Evolutionary conservation across 257 asterid species (phyloP).

Genomic region (Petrea volubilis): DNA sequence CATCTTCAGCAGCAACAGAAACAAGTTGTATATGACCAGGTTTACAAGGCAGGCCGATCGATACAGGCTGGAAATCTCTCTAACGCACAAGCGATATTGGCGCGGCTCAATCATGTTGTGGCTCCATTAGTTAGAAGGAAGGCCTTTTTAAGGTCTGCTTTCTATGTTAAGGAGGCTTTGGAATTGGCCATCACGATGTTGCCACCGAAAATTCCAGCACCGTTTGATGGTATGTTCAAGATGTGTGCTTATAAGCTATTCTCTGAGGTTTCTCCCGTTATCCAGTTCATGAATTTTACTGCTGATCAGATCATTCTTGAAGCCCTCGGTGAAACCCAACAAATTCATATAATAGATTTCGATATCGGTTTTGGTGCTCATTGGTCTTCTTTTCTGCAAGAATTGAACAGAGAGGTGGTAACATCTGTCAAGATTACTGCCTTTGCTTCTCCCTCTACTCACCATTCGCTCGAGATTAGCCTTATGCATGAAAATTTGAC

Average conservation of each 20-base stretch:
- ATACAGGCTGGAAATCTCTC: slow-evolving; percentile 48
- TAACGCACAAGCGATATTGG: slow-evolving; percentile 87
- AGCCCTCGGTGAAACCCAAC: slow-evolving; percentile 36
- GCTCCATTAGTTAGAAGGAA: slow-evolving; percentile 39
- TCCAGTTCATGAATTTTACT: slow-evolving; percentile 50
- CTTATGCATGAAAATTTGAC: slow-evolving; percentile 55
- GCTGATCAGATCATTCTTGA: slow-evolving; percentile 56
- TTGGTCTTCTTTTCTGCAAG: slow-evolving; percentile 69
- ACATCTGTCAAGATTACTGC: slow-evolving; percentile 48
- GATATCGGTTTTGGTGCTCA: slow-evolving; percentile 65
- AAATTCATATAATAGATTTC: slow-evolving; percentile 53
- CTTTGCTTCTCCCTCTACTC: slow-evolving; percentile 55
- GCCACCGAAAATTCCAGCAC: slow-evolving; percentile 31
- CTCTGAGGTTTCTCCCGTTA: slow-evolving; percentile 50
- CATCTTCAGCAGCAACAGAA: slow-evolving; percentile 19
- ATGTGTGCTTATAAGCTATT: slow-evolving; percentile 54
- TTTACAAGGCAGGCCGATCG: slow-evolving; percentile 46
- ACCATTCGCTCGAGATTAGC: slow-evolving; percentile 44
- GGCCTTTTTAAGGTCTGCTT: slow-evolving; percentile 50
- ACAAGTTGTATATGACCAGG: slow-evolving; percentile 39
- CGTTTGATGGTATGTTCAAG: slow-evolving; percentile 46
- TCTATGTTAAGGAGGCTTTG: slow-evolving; percentile 50
- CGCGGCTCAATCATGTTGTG: slow-evolving; percentile 88
- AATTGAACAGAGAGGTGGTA: slow-evolving; percentile 38
- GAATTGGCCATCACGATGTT: slow-evolving; percentile 32